These are phyloP conservation scores for Leptomonas pyrrhocoris DNA, from an alignment of 208 protist genomes.

Conservation along the genomic window DNA sequence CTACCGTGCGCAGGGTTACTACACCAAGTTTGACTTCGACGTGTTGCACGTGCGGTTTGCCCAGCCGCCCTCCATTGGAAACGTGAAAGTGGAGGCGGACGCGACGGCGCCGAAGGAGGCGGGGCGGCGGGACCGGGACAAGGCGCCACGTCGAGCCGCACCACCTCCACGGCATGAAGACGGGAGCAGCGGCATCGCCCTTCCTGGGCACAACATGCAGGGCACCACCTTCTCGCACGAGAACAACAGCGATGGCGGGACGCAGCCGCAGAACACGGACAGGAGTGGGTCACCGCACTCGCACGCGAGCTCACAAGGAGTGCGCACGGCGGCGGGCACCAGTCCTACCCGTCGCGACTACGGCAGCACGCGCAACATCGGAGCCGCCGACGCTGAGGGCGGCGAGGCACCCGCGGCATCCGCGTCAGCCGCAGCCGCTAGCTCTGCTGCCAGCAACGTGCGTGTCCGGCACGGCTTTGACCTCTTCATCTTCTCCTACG, in stretches of 20 bases:
- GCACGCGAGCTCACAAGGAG: not conserved
- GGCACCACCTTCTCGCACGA: not conserved
- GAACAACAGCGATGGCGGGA: not conserved
- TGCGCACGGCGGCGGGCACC: slow-evolving; percentile 15
- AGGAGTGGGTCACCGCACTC: not conserved
- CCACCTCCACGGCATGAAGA: no score
- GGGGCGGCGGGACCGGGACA: not conserved
- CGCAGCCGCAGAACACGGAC: not conserved
- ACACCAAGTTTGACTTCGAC: slow-evolving; percentile 82
- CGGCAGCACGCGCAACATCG: not conserved
- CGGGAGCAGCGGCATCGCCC: no score
- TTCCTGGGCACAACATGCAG: not conserved
- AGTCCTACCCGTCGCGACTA: slow-evolving; percentile 16
- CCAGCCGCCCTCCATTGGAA: slow-evolving; percentile 23
- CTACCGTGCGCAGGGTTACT: slow-evolving; percentile 68
- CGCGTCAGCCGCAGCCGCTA: not conserved
- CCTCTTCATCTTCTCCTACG: slow-evolving; percentile 81
- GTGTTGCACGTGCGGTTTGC: slow-evolving; percentile 78
- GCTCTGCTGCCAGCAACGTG: not conserved
- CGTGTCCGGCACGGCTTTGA: slow-evolving; percentile 46
- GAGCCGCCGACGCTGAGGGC: slow-evolving; percentile 5
- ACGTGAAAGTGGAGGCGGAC: slow-evolving; percentile 15
- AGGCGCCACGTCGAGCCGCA: not conserved
- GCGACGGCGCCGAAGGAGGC: not conserved
- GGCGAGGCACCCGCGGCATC: slow-evolving; percentile 13